A percentile compares a stretch with the other conserved stretches of the same genome.
Evolutionary conservation across 305 asterid species (phyloP).

Genomic region (Stenogyne calaminthoides): DNA sequence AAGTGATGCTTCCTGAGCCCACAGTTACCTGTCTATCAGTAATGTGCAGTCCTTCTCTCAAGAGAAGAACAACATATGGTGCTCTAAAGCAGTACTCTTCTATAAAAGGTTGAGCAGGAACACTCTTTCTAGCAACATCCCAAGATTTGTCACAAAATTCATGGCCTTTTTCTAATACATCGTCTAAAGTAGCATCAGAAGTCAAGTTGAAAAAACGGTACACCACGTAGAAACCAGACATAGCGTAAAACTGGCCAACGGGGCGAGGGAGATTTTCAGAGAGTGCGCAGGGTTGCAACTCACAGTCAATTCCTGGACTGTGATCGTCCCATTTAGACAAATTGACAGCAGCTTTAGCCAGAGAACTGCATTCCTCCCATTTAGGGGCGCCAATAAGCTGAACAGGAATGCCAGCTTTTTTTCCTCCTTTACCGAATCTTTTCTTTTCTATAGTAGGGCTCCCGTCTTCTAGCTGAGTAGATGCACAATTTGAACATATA

Average conservation of each 20-base stretch:
- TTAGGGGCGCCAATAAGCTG: conserved; percentile 60
- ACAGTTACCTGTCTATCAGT: conserved; percentile 51
- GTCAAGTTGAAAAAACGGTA: conserved; percentile 62
- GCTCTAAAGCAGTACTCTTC: conserved; percentile 86
- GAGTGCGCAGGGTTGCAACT: conserved; percentile 70
- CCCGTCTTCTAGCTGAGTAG: conserved; percentile 43
- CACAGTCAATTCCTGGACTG: conserved; percentile 53
- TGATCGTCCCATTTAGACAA: conserved; percentile 62
- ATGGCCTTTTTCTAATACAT: conserved; percentile 63
- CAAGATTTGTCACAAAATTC: conserved; percentile 66
- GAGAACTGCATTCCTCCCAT: conserved; percentile 68
- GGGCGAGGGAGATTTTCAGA: conserved; percentile 63
- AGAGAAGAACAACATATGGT: conserved; percentile 56
- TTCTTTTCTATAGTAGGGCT: conserved; percentile 44
- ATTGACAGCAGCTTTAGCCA: conserved; percentile 68
- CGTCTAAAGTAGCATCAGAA: conserved; percentile 58
- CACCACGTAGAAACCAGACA: conserved; percentile 81
- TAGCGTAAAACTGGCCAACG: conserved; percentile 63
- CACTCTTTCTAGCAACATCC: conserved; percentile 62
- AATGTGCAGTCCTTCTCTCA: conserved; percentile 78
- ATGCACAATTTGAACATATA: conserved; percentile 51
- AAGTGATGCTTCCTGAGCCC: conserved; percentile 76
- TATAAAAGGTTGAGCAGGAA: conserved; percentile 72
- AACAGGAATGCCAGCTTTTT: conserved; percentile 52
- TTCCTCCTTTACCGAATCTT: conserved; percentile 42